Conservation (phyloP, 768 basidiomycete species). For the Boletus pseudopeckii region DNA sequence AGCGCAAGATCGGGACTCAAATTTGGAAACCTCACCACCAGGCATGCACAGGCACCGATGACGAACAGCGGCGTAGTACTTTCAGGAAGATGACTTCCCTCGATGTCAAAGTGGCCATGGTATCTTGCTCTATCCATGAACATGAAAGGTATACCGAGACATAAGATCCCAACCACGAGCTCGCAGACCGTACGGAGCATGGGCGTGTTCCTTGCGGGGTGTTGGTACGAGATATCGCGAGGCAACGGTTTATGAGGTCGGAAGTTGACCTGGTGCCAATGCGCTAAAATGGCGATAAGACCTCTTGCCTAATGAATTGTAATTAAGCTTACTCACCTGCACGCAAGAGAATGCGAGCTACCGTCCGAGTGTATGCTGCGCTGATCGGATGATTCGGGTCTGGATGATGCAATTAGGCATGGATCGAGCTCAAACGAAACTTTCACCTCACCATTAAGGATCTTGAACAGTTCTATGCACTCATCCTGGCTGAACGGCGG, state of each 20-base stretch:
- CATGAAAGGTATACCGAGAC: slow-evolving; percentile 77
- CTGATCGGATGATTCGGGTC: slow-evolving; percentile 22
- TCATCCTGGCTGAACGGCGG: slow-evolving; percentile 76
- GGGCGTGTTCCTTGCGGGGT: slow-evolving; percentile 28
- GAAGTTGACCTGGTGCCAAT: slow-evolving; percentile 71
- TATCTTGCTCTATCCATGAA: slow-evolving; percentile 54
- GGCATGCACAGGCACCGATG: slow-evolving; percentile 60
- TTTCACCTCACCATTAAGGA: slow-evolving; percentile 41
- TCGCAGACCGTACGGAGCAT: slow-evolving; percentile 53
- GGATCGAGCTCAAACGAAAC: not conserved
- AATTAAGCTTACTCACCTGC: slow-evolving; percentile 46
- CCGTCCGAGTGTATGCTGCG: slow-evolving; percentile 56
- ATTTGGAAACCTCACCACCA: slow-evolving; percentile 48
- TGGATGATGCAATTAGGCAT: slow-evolving; percentile 5
- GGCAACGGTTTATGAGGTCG: slow-evolving; percentile 67
- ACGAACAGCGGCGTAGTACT: slow-evolving; percentile 56
- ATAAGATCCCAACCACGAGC: slow-evolving; percentile 58
- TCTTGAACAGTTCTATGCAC: slow-evolving; percentile 66
- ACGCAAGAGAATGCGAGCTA: slow-evolving; percentile 66
- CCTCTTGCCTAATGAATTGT: no score
- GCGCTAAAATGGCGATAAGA: slow-evolving; percentile 33
- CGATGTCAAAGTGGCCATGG: slow-evolving; percentile 53
- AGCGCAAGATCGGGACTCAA: not conserved
- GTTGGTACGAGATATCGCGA: slow-evolving; percentile 40
- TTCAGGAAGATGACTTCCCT: slow-evolving; percentile 45